Percentiles rank a stretch among this genome's conserved stretches.
phyloP scores from a whole-genome alignment of 1,139 yeast genomes.

The Kurtzmaniella quercitrusa region DNA sequence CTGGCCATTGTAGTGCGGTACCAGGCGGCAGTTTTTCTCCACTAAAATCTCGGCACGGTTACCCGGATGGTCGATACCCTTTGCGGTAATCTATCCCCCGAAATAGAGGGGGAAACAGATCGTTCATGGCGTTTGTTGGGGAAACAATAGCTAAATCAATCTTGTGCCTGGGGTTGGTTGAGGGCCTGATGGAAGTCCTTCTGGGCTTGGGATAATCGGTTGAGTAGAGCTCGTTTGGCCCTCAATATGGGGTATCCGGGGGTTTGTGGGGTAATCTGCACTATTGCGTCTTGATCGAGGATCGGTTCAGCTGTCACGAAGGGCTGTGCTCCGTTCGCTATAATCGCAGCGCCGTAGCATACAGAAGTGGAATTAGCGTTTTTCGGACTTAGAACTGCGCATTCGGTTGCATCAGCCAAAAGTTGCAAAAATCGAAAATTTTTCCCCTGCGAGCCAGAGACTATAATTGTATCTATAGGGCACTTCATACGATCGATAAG shows the following conservation, averaged over 20 bases:
- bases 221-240: not conserved
- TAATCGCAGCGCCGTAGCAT: slow-evolving; percentile 34
- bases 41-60: not conserved
- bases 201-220: not conserved
- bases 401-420: slow-evolving; percentile 18
- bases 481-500: slow-evolving; percentile 16
- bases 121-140: not conserved
- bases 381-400: slow-evolving; percentile 10
- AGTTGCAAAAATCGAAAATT: slow-evolving; percentile 39
- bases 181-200: not conserved
- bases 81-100: not conserved
- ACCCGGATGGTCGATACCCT: not conserved
- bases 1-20: not conserved
- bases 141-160: not conserved
- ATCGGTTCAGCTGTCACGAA: not conserved
- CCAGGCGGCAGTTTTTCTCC: not conserved
- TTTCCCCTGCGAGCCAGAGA: slow-evolving; percentile 51
- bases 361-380: slow-evolving; percentile 13
- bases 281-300: not conserved
- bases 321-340: slow-evolving; percentile 12
- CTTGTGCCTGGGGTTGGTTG: no score
- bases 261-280: slow-evolving; percentile 1
- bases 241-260: not conserved
- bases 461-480: slow-evolving; percentile 23
- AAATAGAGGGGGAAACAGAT: not conserved